Base-by-base conservation (phyloP, 352 stramenopile genomes). In the Phytophthora megakarya region DNA sequence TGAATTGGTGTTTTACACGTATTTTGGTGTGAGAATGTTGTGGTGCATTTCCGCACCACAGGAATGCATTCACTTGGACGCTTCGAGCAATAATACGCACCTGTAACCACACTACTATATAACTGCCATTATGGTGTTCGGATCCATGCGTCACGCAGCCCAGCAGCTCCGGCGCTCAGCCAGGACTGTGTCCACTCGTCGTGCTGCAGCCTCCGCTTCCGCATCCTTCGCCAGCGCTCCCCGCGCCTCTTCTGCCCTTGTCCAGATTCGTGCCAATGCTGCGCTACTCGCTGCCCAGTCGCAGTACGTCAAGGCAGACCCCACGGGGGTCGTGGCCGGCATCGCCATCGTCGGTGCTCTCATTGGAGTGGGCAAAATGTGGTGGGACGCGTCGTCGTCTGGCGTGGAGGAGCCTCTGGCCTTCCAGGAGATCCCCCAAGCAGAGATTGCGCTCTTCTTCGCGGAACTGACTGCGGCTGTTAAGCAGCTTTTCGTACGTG, bases 361-460 rank as follows among this genome's bases (percentile, higher is more conserved):
- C 16, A 54, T 90, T 5, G 83, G 84, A 13, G 83, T 95, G 0
- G 86, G 81, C 3, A 93, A 95, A 56, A 95, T 95, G 81, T 93
- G 84, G 81, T 93, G 83, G 83, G 81, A 92, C 58, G 84, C 84
- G 18, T 93, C 84, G 18, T 72, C 56, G 15, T 37, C 56, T 15
- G 25, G 21, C 21, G 30, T 40, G 8, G 18, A 44, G 49, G 25
- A 69, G 15, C 46, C 51, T 1, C 33, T 53, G 13, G 64, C 59
- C 5, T 75, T 80, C 43, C 69, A 90, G 52, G 76, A 90, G 25
- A 89, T 93, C 19, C 56, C 79, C 42, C 78, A 85, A 37, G 63
- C 65, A 13, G 84, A 93, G 18, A 66, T 93, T 39, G 76, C 65
- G 26, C 62, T 74, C 18, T 93, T 93, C 72, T 93, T 95, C 50